These are phyloP conservation scores for Torulaspora pretoriensis DNA, from an alignment of 1,139 yeast genomes.

Conservation along the genomic window DNA sequence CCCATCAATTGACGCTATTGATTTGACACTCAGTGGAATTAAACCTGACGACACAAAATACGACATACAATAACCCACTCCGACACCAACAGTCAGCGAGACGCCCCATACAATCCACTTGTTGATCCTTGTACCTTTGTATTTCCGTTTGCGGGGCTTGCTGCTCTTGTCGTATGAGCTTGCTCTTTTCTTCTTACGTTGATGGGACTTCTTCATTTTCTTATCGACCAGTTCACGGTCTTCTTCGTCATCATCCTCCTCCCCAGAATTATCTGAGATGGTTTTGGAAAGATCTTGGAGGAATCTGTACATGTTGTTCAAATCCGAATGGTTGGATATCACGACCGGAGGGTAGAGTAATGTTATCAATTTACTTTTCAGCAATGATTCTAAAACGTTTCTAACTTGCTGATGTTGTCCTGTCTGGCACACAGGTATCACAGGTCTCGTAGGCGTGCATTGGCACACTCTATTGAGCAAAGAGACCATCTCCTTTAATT, in stretches of 20 bases:
- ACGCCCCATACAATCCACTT: slow-evolving; percentile 32
- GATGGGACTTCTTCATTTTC: slow-evolving; percentile 11
- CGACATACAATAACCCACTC: slow-evolving; percentile 29
- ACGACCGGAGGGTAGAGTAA: slow-evolving; percentile 28
- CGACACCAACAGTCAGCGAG: slow-evolving; percentile 33
- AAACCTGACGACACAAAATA: slow-evolving; percentile 19
- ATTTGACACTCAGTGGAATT: slow-evolving; percentile 11
- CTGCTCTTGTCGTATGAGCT: slow-evolving; percentile 6
- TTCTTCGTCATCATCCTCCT: slow-evolving; percentile 17
- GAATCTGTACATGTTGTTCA: slow-evolving; percentile 23
- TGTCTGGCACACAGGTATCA: slow-evolving; percentile 28
- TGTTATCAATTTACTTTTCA: slow-evolving; percentile 22
- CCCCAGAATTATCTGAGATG: slow-evolving; percentile 15
- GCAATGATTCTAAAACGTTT: slow-evolving; percentile 22
- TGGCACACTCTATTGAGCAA: slow-evolving; percentile 26
- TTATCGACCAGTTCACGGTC: slow-evolving; percentile 19
- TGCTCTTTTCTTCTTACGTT: slow-evolving; percentile 10
- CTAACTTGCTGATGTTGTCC: slow-evolving; percentile 30
- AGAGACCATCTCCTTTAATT: slow-evolving; percentile 25
- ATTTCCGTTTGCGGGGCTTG: slow-evolving; percentile 12
- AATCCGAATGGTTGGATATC: slow-evolving; percentile 24
- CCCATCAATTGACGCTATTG: slow-evolving; percentile 10
- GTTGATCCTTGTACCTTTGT: slow-evolving; percentile 13
- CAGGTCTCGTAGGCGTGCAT: slow-evolving; percentile 21
- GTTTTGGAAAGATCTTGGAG: slow-evolving; percentile 17